Evolutionary conservation across 1,139 yeast species (phyloP).

Genomic region (Pichia sp.): DNA sequence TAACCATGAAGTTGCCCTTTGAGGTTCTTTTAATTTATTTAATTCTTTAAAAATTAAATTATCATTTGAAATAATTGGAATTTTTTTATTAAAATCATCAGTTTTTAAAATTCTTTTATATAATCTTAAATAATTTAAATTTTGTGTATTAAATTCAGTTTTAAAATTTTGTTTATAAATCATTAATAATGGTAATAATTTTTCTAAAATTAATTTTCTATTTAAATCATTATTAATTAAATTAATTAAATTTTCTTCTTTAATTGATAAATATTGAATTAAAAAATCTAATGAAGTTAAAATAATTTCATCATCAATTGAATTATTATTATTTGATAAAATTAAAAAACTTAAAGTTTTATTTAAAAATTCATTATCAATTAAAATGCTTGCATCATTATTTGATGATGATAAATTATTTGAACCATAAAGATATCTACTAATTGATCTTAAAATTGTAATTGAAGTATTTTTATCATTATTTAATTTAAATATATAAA

Average conservation of each 20-base stretch:
- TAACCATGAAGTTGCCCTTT: conserved; percentile 92
- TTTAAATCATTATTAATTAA: conserved; percentile 22
- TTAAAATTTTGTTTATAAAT: conserved; percentile 41
- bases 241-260: conserved; percentile 12
- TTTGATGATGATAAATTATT: neutral
- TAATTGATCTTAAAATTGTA: conserved; percentile 47
- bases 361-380: conserved; percentile 34
- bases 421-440: conserved; percentile 43
- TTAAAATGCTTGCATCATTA: conserved; percentile 39
- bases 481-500: conserved; percentile 40
- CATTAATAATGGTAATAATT: conserved; percentile 59
- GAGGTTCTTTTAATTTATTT: conserved; percentile 70
- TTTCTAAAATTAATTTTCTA: conserved; percentile 43
- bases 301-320: conserved; percentile 49
- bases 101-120: conserved; percentile 39
- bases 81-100: conserved; percentile 22
- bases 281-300: conserved; percentile 60
- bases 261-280: conserved; percentile 48
- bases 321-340: conserved; percentile 28
- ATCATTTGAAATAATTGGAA: conserved; percentile 8
- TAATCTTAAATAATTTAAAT: conserved; percentile 32
- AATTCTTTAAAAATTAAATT: conserved; percentile 57
- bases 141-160: conserved; percentile 33
- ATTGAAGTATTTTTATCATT: conserved; percentile 52
- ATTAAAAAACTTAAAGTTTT: conserved; percentile 42